Base-by-base conservation (phyloP, 306 rosid species). In the Cucumis sativus region DNA sequence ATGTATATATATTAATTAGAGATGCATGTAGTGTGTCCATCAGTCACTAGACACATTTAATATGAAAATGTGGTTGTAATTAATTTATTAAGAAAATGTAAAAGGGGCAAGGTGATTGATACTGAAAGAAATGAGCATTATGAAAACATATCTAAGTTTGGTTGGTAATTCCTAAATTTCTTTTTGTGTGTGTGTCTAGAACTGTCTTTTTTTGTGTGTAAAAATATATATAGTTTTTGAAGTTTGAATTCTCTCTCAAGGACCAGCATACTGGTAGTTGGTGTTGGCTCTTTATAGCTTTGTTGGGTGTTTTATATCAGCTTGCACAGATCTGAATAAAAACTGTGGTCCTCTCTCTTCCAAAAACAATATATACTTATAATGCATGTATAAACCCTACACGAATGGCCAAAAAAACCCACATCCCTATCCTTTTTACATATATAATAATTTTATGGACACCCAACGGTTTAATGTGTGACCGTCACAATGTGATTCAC, bases 271-370 rank as follows among this genome's bases (percentile, higher is more conserved):
- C 88, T 84, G 78, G 49, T 81, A 81, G 90, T 85, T 81, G 90
- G 85, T 83, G 86, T 83, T 85, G 84, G 66, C 79, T 77, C 90
- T 87, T 87, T 83, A 84, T 87, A 87, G 80, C 90, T 84, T 80
- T 87, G 86, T 84, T 87, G 90, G 88, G 82, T 83, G 88, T 87
- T 80, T 84, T 83, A 87, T 87, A 79, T 80, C 71, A 81, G 84
- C 64, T 83, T 81, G 84, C 88, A 87, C 85, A 73, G 82, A 74
- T 83, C 86, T 80, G 87, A 76, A 75, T n/a, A 14, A 79, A 75
- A 28, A 28, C 3, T 28, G 90, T 85, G 87, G 88, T 87, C 88
- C 30, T 28, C 88, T 84, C 43, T 47, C 57, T 72, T 72, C 16
- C 54, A 40, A 11, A 68, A 47, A 11, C 17, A 60, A 23, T 28